Evolutionary conservation across 2,329 filamentous ascomycete species (phyloP).

Genomic region (Pleurostoma richardsiae): DNA sequence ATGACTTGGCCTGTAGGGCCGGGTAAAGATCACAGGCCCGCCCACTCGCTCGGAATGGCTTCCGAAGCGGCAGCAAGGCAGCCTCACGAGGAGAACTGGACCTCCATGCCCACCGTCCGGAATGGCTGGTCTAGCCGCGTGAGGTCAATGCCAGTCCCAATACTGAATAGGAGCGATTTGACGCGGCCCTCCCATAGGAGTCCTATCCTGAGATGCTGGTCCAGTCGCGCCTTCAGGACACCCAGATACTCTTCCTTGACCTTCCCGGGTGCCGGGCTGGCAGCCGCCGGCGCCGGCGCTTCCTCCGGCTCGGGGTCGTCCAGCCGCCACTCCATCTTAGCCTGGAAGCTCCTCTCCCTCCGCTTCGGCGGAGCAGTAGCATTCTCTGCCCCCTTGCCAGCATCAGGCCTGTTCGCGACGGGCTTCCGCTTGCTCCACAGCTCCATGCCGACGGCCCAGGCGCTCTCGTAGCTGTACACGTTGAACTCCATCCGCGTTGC

Average conservation of each 20-base stretch:
- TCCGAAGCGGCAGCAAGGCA: neutral
- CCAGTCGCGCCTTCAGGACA: conserved; percentile 83
- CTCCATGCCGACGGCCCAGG: conserved; percentile 87
- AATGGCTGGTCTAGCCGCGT: conserved; percentile 72
- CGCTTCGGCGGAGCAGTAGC: conserved; percentile 7
- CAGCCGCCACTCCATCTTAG: conserved; percentile 44
- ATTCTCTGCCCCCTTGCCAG: conserved; percentile 12
- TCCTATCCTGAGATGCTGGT: conserved; percentile 82
- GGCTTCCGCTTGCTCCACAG: conserved; percentile 69
- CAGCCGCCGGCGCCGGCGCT: conserved; percentile 8
- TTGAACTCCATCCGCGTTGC: conserved; percentile 96
- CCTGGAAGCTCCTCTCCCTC: conserved; percentile 37
- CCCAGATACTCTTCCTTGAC: conserved; percentile 68
- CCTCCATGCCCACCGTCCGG: conserved; percentile 69
- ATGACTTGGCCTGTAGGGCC: too few relatives aligned
- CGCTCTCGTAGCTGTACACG: conserved; percentile 95
- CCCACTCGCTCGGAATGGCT: too few relatives aligned
- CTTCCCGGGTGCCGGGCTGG: conserved; percentile 4
- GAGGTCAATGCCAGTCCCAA: conserved; percentile 82
- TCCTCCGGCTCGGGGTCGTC: conserved; percentile 22
- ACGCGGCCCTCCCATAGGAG: conserved; percentile 89
- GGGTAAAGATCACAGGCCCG: too few relatives aligned
- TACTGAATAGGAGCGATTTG: conserved; percentile 87
- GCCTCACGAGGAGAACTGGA: conserved; percentile 74
- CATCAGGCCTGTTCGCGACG: conserved; percentile 28